Percentiles rank a stretch among this genome's conserved stretches.
These are phyloP conservation scores for Oligophagozyma castellii DNA, from an alignment of 1,139 yeast species.

Conservation along the genomic window DNA sequence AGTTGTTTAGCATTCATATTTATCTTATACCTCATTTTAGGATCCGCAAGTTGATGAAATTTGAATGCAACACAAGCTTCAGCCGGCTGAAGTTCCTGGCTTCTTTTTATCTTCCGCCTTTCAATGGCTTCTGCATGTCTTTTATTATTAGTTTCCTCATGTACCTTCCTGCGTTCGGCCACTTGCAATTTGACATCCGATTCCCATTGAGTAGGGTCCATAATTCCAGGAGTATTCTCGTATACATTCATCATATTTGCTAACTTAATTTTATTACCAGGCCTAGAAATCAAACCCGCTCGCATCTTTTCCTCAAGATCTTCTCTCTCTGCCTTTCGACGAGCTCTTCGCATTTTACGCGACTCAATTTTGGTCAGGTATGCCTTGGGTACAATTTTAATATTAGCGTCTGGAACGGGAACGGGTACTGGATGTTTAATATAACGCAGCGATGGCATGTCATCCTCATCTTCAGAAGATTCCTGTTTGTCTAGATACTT, in stretches of 20 bases:
- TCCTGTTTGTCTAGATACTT: constrained; percentile 7
- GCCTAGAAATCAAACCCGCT: constrained; percentile 76
- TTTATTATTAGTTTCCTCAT: constrained; percentile 44
- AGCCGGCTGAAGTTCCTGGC: background rate
- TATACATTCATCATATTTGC: constrained; percentile 74
- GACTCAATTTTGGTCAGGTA: constrained; percentile 66
- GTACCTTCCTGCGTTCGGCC: constrained; percentile 45
- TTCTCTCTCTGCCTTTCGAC: constrained; percentile 47
- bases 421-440: constrained; percentile 75
- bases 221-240: constrained; percentile 67
- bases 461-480: constrained; percentile 14
- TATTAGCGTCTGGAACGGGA: constrained; percentile 37
- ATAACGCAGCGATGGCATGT: constrained; percentile 27
- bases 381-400: constrained; percentile 29
- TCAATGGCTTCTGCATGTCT: constrained; percentile 28
- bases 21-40: constrained; percentile 58
- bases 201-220: constrained; percentile 84
- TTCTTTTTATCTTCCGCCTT: constrained; percentile 2
- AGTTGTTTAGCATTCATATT: constrained; percentile 70
- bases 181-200: constrained; percentile 56
- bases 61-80: constrained; percentile 47
- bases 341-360: constrained; percentile 61
- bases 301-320: constrained; percentile 67
- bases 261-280: constrained; percentile 76
- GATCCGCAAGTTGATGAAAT: constrained; percentile 40